Percentiles rank a stretch among this genome's conserved stretches.
phyloP scores from a whole-genome alignment of 73 alveolate species.

The Tetrahymena thermophila region DNA sequence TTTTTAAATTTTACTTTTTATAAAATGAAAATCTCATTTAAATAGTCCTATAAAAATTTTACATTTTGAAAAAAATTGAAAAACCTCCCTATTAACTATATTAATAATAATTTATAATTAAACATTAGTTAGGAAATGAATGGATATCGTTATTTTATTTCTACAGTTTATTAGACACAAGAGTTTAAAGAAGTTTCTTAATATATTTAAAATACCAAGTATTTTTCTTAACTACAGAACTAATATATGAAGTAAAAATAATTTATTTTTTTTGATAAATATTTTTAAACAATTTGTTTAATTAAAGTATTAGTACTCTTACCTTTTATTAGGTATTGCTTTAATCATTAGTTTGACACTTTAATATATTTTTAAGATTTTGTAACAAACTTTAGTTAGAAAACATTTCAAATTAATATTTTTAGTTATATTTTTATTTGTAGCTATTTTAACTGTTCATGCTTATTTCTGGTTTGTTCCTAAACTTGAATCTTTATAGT shows the following conservation, averaged over 20 bases:
- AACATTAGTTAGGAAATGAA: no score
- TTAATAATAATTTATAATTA: neutral
- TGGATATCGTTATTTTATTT: neutral
- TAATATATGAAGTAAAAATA: neutral
- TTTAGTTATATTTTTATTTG: neutral
- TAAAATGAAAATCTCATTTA: no score
- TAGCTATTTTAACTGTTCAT: neutral
- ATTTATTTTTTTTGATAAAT: no score
- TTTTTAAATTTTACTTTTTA: no score
- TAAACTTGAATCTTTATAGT: neutral
- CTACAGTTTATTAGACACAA: neutral
- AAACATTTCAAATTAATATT: neutral
- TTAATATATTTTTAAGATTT: neutral
- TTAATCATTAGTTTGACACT: neutral
- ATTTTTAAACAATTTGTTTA: neutral
- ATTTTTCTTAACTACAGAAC: neutral
- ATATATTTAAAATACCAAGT: neutral
- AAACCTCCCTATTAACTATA: neutral
- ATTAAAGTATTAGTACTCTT: neutral
- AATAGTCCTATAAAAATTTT: no score
- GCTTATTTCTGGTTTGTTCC: neutral
- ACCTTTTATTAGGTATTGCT: no score
- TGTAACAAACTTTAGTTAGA: neutral
- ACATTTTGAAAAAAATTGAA: neutral
- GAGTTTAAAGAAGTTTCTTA: neutral